A percentile compares a stretch with the other conserved stretches of the same genome.
Conservation (phyloP, 2,329 filamentous ascomycete species). For the Aspergillus melleus region DNA sequence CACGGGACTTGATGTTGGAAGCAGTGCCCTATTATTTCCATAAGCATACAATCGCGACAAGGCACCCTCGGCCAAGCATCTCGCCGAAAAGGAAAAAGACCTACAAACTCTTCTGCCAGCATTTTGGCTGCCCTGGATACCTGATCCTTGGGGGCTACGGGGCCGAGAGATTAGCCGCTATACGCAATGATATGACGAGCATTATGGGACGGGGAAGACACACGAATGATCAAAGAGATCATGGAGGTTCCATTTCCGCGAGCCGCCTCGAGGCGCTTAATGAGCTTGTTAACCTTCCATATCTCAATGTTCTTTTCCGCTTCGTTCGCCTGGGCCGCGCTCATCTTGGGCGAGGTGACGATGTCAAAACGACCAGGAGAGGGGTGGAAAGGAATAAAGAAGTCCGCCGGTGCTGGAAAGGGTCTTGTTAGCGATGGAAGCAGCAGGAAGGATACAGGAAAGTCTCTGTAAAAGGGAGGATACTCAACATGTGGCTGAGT, state of each 20-base stretch:
- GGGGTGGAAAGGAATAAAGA: slow-evolving; percentile 15
- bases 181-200: not conserved
- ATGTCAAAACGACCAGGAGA: slow-evolving; percentile 23
- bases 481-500: not conserved
- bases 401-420: slow-evolving; percentile 17
- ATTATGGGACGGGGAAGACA: slow-evolving; percentile 38
- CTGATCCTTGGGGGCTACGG: slow-evolving; percentile 90
- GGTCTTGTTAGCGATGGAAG: slow-evolving; percentile 6
- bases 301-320: slow-evolving; percentile 96
- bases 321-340: slow-evolving; percentile 77
- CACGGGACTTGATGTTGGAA: slow-evolving; percentile 99
- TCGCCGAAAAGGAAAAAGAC: slow-evolving; percentile 35
- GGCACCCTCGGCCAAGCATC: not conserved
- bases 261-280: slow-evolving; percentile 96
- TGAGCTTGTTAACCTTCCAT: slow-evolving; percentile 97
- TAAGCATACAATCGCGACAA: slow-evolving; percentile 6
- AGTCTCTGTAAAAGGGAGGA: not conserved
- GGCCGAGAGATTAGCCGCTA: slow-evolving; percentile 18
- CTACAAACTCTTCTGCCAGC: slow-evolving; percentile 99
- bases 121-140: slow-evolving; percentile 96
- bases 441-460: not conserved
- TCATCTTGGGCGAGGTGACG: slow-evolving; percentile 66
- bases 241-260: slow-evolving; percentile 98
- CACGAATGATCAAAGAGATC: slow-evolving; percentile 99
- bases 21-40: slow-evolving; percentile 72